phyloP scores from a whole-genome alignment of 345 rosid genomes.

The Eucalyptus polybractea region DNA sequence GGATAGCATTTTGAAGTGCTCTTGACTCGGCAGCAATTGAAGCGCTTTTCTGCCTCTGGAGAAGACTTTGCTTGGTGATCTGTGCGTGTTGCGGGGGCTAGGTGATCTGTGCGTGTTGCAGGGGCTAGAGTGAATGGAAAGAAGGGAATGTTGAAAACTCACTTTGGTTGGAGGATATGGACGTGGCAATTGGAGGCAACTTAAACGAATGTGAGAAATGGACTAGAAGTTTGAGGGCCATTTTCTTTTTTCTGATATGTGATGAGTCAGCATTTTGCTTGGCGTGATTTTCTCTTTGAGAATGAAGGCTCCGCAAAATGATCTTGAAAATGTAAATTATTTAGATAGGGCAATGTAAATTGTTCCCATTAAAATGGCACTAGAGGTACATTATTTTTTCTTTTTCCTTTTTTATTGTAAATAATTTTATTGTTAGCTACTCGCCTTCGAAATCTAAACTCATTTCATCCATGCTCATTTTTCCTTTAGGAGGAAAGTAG shows the following conservation, averaged over 20 bases:
- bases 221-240: not conserved
- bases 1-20: not conserved
- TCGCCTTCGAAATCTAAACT: too few species aligned
- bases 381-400: not conserved
- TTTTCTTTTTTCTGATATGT: not conserved
- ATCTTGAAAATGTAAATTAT: not conserved
- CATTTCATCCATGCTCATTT: not conserved
- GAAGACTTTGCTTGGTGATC: not conserved
- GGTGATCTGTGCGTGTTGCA: not conserved
- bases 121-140: not conserved
- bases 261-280: not conserved
- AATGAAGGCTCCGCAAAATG: not conserved
- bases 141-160: not conserved
- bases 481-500: not conserved
- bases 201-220: not conserved
- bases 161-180: not conserved
- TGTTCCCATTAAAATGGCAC: not conserved
- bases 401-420: too few species aligned
- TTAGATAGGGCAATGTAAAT: not conserved
- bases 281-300: not conserved
- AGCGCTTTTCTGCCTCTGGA: not conserved
- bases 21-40: not conserved
- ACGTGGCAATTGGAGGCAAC: not conserved
- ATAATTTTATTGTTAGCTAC: too few species aligned
- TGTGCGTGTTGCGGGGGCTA: rapidly evolving